phyloP scores from a whole-genome alignment of 345 rosid genomes.

The Geranium rotundifolium region DNA sequence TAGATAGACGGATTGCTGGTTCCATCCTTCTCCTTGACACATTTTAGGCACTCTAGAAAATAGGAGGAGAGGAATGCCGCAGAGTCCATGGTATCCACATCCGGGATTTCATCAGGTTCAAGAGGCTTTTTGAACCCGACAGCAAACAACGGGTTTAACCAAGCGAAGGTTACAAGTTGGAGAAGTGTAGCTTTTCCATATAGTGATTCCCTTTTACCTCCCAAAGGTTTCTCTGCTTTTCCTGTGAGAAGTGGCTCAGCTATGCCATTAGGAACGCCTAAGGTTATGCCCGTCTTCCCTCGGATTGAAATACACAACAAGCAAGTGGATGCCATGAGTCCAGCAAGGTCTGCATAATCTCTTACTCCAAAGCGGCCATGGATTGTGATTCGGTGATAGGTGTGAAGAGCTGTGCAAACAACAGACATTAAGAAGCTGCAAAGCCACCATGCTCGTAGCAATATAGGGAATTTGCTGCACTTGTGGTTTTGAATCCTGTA shows the following conservation, averaged over 20 bases:
- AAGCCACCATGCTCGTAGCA: slow-evolving; percentile 75
- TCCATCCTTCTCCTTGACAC: slow-evolving; percentile 36
- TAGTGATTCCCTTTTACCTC: slow-evolving; percentile 29
- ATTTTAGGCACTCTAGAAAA: slow-evolving; percentile 40
- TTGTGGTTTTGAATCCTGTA: slow-evolving; percentile 22
- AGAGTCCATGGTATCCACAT: slow-evolving; percentile 53
- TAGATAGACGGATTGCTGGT: slow-evolving; percentile 49
- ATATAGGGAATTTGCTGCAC: slow-evolving; percentile 45
- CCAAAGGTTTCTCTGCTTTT: slow-evolving; percentile 18
- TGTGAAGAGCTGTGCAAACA: slow-evolving; percentile 21
- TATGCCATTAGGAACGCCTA: slow-evolving; percentile 15
- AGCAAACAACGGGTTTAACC: slow-evolving; percentile 76
- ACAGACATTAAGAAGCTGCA: slow-evolving; percentile 49
- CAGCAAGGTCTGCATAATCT: slow-evolving; percentile 38
- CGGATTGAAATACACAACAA: slow-evolving; percentile 43
- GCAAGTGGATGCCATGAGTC: slow-evolving; percentile 43
- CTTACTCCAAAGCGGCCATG: slow-evolving; percentile 18
- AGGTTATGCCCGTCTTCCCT: slow-evolving; percentile 51
- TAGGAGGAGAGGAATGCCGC: slow-evolving; percentile 44
- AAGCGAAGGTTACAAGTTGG: slow-evolving; percentile 75
- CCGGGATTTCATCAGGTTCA: slow-evolving; percentile 58
- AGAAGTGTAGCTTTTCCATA: slow-evolving; percentile 63
- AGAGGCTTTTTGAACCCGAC: slow-evolving; percentile 68
- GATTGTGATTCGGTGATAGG: slow-evolving; percentile 16
- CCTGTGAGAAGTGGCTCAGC: slow-evolving; percentile 48